Percentiles rank a stretch among this genome's conserved stretches.
phyloP scores from a whole-genome alignment of 192 early-diverging fungal species.

The Coemansia sp. region DNA sequence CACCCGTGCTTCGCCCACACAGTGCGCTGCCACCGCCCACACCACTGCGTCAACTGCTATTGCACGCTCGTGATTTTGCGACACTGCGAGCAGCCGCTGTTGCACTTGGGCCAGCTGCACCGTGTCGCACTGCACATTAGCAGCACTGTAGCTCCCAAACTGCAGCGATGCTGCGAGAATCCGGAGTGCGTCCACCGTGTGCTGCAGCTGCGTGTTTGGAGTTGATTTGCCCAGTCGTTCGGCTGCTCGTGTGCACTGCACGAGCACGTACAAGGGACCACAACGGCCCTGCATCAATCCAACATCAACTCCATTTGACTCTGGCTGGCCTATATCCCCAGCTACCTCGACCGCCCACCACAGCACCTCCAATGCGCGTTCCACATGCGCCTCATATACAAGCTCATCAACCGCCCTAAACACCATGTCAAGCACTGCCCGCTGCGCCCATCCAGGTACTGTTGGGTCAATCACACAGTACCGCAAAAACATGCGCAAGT shows the following conservation, averaged over 20 bases:
- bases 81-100: background rate
- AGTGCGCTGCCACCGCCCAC: conserved; percentile 8
- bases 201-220: background rate
- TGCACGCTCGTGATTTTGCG: background rate
- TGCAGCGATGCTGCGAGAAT: conserved; percentile 16
- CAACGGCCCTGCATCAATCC: conserved; percentile 11
- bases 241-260: conserved; percentile 8
- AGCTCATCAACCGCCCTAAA: conserved; percentile 20
- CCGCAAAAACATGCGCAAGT: conserved; percentile 8
- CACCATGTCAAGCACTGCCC: conserved; percentile 3
- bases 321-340: conserved; percentile 8
- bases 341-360: conserved; percentile 18
- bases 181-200: conserved; percentile 8
- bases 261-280: conserved; percentile 5
- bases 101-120: background rate
- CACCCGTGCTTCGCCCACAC: background rate
- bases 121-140: background rate
- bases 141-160: background rate
- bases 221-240: background rate
- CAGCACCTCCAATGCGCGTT: conserved; percentile 14
- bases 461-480: conserved; percentile 23
- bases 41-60: background rate
- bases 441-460: conserved; percentile 35
- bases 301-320: background rate
- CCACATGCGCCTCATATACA: background rate